Percentiles rank a stretch among this genome's conserved stretches.
Evolutionary conservation across 2,329 filamentous ascomycete genomes (phyloP).

Genomic region (Pseudocercospora eumusae): DNA sequence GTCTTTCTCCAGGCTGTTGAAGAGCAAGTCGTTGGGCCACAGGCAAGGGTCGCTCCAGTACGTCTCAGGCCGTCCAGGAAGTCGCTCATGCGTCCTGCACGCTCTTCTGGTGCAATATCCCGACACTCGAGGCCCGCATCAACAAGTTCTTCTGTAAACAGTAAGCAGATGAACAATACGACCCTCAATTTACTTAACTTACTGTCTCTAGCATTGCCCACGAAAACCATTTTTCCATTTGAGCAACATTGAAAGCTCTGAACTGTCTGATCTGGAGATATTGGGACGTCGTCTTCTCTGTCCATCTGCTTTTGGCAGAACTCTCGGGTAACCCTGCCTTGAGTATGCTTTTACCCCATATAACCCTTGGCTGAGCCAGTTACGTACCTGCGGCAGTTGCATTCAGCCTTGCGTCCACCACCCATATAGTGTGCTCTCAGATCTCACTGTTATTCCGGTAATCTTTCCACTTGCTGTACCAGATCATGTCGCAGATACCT

Average conservation of each 20-base stretch:
- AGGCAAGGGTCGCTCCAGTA: background rate
- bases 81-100: no score
- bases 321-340: background rate
- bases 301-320: background rate
- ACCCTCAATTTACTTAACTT: background rate
- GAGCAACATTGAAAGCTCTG: no score
- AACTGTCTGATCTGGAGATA: no score
- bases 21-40: background rate
- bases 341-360: background rate
- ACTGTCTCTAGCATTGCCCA: background rate
- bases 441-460: background rate
- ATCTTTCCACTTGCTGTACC: background rate
- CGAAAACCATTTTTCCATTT: background rate
- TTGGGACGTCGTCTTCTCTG: no score
- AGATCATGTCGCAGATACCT: background rate
- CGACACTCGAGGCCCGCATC: background rate
- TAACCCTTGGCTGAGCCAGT: background rate
- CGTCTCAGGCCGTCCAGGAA: no score
- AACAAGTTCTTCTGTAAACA: background rate
- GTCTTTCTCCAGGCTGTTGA: background rate
- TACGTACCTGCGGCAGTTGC: background rate
- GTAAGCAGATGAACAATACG: background rate
- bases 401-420: background rate
- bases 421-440: background rate
- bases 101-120: background rate